These are phyloP conservation scores for Pythium sp. DNA, from an alignment of 352 stramenopile species.

Conservation along the genomic window DNA sequence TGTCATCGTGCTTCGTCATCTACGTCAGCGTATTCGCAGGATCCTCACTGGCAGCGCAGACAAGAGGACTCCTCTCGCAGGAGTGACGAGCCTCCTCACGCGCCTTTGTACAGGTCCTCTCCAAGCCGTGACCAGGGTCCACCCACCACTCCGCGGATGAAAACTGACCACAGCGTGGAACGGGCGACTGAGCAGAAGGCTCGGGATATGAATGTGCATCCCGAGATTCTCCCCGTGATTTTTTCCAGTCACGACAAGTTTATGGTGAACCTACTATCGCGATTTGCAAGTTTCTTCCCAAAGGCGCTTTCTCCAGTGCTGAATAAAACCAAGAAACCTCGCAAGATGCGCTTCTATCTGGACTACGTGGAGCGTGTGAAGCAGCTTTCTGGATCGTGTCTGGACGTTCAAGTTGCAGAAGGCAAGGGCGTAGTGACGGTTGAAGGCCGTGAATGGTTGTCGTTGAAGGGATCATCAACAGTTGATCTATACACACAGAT, in stretches of 20 bases:
- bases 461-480: conserved; percentile 38
- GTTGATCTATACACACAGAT: conserved; percentile 42
- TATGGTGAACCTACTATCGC: conserved; percentile 40
- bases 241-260: conserved; percentile 61
- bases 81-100: conserved; percentile 5
- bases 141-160: neutral
- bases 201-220: conserved; percentile 6
- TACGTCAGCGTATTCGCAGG: conserved; percentile 1
- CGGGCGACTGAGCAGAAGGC: neutral
- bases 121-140: neutral
- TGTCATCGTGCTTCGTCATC: conserved; percentile 21
- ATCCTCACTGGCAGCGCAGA: conserved; percentile 8
- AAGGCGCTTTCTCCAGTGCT: conserved; percentile 41
- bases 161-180: neutral
- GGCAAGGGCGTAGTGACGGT: conserved; percentile 40
- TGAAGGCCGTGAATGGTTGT: conserved; percentile 48
- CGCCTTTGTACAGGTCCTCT: neutral
- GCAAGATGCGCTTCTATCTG: conserved; percentile 72
- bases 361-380: conserved; percentile 59
- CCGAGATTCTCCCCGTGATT: conserved; percentile 26
- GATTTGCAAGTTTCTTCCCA: conserved; percentile 58
- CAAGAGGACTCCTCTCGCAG: neutral
- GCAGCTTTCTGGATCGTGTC: conserved; percentile 28
- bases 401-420: conserved; percentile 43
- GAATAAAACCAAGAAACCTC: conserved; percentile 66